These are phyloP conservation scores for Xerocomellus chrysenteron DNA, from an alignment of 768 basidiomycete species.

Conservation along the genomic window DNA sequence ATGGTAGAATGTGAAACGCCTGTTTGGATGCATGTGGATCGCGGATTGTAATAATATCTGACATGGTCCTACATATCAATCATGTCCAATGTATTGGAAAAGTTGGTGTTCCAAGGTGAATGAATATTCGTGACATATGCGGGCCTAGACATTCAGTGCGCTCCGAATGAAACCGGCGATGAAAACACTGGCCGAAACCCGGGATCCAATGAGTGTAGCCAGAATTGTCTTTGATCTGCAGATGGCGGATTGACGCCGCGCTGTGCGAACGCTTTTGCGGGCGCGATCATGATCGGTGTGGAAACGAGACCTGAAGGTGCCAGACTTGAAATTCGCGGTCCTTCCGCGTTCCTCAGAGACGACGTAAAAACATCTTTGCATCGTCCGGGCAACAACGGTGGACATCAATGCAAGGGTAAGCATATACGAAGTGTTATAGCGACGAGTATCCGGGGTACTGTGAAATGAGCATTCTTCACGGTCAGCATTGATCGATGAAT, in stretches of 20 bases:
- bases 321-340: conserved; percentile 1
- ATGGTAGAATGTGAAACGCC: neutral
- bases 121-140: neutral
- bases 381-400: neutral
- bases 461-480: neutral
- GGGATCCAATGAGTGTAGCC: neutral
- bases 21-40: neutral
- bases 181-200: neutral
- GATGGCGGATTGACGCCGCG: conserved; percentile 3
- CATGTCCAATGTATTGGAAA: neutral
- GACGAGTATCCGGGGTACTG: neutral
- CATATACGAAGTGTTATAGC: neutral
- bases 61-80: neutral
- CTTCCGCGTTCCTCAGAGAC: neutral
- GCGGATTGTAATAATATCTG: neutral
- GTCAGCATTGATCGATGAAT: conserved; percentile 3
- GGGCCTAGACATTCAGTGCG: neutral
- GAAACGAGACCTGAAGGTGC: conserved; percentile 1
- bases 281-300: conserved; percentile 26
- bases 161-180: conserved; percentile 1
- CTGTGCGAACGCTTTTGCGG: conserved; percentile 3
- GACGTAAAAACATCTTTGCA: neutral
- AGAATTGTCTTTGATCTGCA: conserved; percentile 18
- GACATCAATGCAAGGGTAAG: neutral
- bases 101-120: neutral